These are phyloP conservation scores for Syncephalastrum monosporum DNA, from an alignment of 371 early-diverging fungal genomes.

Conservation along the genomic window DNA sequence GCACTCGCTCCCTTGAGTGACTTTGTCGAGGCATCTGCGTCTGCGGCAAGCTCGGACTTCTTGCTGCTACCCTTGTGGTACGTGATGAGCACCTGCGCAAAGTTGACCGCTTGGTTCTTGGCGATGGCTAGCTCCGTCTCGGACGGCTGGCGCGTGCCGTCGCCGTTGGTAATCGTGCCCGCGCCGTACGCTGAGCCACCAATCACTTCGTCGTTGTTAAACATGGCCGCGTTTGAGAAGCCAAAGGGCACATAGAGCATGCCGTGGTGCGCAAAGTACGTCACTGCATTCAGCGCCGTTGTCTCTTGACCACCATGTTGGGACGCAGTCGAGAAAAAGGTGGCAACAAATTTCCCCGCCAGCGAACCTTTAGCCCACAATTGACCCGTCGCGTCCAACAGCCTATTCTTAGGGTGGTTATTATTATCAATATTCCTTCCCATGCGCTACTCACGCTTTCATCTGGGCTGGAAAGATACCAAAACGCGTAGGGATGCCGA, in stretches of 20 bases:
- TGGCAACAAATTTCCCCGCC: conserved; percentile 70
- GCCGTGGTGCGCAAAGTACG: conserved; percentile 79
- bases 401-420: conserved; percentile 5
- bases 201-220: conserved; percentile 34
- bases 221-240: conserved; percentile 41
- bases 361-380: conserved; percentile 68
- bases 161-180: conserved; percentile 67
- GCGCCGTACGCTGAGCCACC: conserved; percentile 83
- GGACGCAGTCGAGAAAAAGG: conserved; percentile 73
- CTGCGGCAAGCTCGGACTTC: conserved; percentile 5
- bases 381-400: conserved; percentile 71
- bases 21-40: conserved; percentile 9
- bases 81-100: conserved; percentile 52
- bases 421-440: background rate
- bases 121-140: conserved; percentile 71
- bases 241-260: conserved; percentile 79
- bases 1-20: conserved; percentile 17
- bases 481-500: conserved; percentile 69
- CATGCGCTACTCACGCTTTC: conserved; percentile 41
- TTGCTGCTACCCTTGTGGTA: conserved; percentile 20
- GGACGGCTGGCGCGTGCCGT: conserved; percentile 67
- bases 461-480: conserved; percentile 78
- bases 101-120: conserved; percentile 61
- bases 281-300: conserved; percentile 67
- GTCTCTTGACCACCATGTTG: conserved; percentile 82